Percentiles rank a stretch among this genome's conserved stretches.
Conservation (phyloP, 495 filamentous ascomycete genomes). For the Penicillium bovifimosum region DNA sequence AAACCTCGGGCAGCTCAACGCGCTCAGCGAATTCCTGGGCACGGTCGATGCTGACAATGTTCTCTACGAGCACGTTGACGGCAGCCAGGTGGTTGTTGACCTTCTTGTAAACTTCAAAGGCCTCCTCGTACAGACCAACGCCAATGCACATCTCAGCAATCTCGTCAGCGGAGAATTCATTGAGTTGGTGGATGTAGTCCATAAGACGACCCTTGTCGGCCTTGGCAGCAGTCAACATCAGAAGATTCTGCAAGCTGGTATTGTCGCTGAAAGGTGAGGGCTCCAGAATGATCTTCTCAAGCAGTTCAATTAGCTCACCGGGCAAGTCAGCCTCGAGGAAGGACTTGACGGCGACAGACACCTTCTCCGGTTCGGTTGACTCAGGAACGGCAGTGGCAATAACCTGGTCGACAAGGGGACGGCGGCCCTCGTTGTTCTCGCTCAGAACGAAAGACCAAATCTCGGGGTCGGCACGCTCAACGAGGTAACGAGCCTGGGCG, state of each 20-base stretch:
- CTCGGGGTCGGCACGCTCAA: conserved; percentile 83
- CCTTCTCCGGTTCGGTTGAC: conserved; percentile 88
- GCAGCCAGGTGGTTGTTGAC: conserved; percentile 81
- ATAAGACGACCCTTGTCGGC: conserved; percentile 93
- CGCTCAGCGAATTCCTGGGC: conserved; percentile 96
- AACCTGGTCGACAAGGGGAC: conserved; percentile 93
- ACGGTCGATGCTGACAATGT: conserved; percentile 97
- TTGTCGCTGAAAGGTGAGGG: conserved; percentile 97
- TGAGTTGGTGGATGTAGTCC: conserved; percentile 91
- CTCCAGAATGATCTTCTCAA: conserved; percentile 99
- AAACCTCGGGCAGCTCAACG: conserved; percentile 93
- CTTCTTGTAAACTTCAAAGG: conserved; percentile 99
- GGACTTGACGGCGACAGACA: conserved; percentile 88
- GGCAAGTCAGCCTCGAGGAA: conserved; percentile 90
- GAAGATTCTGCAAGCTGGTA: conserved; percentile 87
- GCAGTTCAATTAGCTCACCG: conserved; percentile 89
- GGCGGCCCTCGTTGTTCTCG: conserved; percentile 88
- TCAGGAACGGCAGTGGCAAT: conserved; percentile 95
- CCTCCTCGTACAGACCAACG: conserved; percentile 92
- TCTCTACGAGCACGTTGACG: conserved; percentile 88
- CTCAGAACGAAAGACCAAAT: conserved; percentile 94
- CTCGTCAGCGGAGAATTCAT: conserved; percentile 84
- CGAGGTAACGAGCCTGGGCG: conserved; percentile 89
- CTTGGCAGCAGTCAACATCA: conserved; percentile 96
- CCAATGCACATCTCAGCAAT: conserved; percentile 91